Percentiles rank a stretch among this genome's conserved stretches.
Conservation (phyloP, 805 yeast species). For the Candida fluviatilis region DNA sequence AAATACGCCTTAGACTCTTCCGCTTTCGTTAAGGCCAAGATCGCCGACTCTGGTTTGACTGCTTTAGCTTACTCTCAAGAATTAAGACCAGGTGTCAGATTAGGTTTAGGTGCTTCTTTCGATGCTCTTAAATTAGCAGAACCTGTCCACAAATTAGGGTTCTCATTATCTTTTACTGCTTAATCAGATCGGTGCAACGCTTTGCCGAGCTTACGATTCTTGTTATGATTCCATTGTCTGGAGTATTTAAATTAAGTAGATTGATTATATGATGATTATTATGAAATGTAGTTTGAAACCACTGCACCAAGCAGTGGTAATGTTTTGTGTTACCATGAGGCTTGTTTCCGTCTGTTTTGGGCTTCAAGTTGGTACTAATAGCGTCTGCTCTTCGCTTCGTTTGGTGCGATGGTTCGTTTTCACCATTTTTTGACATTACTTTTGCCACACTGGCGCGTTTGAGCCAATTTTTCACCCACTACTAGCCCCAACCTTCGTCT, state of each 20-base stretch:
- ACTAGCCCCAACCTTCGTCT: too few species aligned
- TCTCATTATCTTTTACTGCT: slow-evolving; percentile 90
- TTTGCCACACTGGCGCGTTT: too few species aligned
- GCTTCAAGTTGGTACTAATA: too few species aligned
- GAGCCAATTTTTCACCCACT: not conserved
- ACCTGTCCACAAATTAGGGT: slow-evolving; percentile 97
- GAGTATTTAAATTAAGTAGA: not conserved
- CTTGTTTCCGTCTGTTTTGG: too few species aligned
- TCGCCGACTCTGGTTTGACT: slow-evolving; percentile 93
- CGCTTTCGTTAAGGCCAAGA: slow-evolving; percentile 93
- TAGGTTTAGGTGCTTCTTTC: slow-evolving; percentile 96
- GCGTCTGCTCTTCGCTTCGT: too few species aligned
- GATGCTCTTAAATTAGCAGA: slow-evolving; percentile 93
- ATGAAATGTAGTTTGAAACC: too few species aligned
- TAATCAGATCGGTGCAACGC: slow-evolving; percentile 39
- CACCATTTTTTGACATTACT: too few species aligned
- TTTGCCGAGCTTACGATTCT: too few species aligned
- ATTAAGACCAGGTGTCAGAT: slow-evolving; percentile 91
- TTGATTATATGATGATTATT: not conserved
- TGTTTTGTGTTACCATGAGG: too few species aligned
- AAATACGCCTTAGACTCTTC: slow-evolving; percentile 86
- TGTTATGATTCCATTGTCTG: not conserved
- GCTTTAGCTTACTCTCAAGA: slow-evolving; percentile 92
- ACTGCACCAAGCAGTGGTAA: too few species aligned
- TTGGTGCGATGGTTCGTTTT: too few species aligned